Percentiles rank a stretch among this genome's conserved stretches.
Conservation (phyloP, 2,329 filamentous ascomycete species). For the Clarireedia paspali region DNA sequence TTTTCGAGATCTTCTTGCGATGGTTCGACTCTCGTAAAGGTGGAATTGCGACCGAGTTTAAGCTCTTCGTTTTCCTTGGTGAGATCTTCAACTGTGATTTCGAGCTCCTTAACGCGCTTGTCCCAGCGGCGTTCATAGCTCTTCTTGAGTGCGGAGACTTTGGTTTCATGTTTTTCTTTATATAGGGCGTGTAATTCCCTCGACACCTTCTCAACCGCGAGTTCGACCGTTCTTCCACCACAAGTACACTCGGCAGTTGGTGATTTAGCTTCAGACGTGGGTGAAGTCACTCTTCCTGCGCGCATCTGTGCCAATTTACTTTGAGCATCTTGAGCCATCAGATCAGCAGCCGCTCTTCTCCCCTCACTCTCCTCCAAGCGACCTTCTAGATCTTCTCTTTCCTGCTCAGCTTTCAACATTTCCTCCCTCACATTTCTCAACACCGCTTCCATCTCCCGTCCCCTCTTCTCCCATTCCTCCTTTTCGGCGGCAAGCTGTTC, state of each 20-base stretch:
- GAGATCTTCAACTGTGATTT: constrained; percentile 61
- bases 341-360: constrained; percentile 64
- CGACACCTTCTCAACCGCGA: constrained; percentile 85
- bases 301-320: constrained; percentile 69
- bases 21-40: constrained; percentile 48
- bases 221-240: constrained; percentile 60
- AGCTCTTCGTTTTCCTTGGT: constrained; percentile 69
- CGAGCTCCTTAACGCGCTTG: constrained; percentile 75
- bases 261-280: constrained; percentile 32
- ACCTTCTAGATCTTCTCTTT: constrained; percentile 69
- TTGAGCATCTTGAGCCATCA: constrained; percentile 67
- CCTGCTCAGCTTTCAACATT: constrained; percentile 68
- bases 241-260: constrained; percentile 21
- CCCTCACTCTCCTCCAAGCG: constrained; percentile 73
- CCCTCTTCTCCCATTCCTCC: constrained; percentile 75
- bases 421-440: constrained; percentile 75
- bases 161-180: constrained; percentile 95
- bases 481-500: constrained; percentile 70
- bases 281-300: constrained; percentile 39
- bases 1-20: constrained; percentile 50
- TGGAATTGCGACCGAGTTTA: constrained; percentile 49
- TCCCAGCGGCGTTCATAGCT: constrained; percentile 83
- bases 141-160: constrained; percentile 83
- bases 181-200: constrained; percentile 87
- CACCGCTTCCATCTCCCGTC: constrained; percentile 77